Base-by-base conservation (phyloP, 805 yeast genomes). In the Deakozyma indianensis region DNA sequence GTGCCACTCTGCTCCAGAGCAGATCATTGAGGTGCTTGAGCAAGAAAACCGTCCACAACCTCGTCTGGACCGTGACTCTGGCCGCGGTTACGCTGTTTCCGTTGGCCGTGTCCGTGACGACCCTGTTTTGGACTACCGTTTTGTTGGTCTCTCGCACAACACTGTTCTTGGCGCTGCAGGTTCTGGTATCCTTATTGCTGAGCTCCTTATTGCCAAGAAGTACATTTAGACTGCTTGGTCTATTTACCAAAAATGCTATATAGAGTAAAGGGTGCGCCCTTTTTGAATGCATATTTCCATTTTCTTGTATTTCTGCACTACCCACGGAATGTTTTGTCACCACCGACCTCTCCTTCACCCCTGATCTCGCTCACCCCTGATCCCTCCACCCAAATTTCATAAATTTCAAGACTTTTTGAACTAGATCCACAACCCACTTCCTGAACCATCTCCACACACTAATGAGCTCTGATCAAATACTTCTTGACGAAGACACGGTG, bases 131-230 rank as follows among this genome's bases (percentile, higher is more conserved):
- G 98, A 92, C 64, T 78, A 75, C 70, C 92, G 92, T 69, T 90
- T 92, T 88, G 96, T 92, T 46, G 92, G 87, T n/a, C 70, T 92
- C 53, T 88, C 96, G 23, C 98, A 92, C 66, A 92, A 92, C 73
- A 92, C 98, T 46, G 75, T 92, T 57, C 85, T 92, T 54, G 98
- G 98, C 60, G 98, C 98, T 59, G 98, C 98, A 22, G 98, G 98
- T 62, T 83, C 96, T 5, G 98, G 98, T 64, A 73, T 92, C 50
- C 77, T 92, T 64, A 92, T 92, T 62, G 98, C 94, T 45, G 98
- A 92, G 70, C 71, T 87, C 46, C 72, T 92, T 56, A 65, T 75
- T 49, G 88, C 88, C 49, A 87, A 82, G 68, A 73, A 76, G 49
- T 65, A 85, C 53, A 73, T 90, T 51, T 87, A 73, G 62, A 35